These are phyloP conservation scores for Amauroascus verrucosus DNA, from an alignment of 2,329 filamentous ascomycete species.

Conservation along the genomic window DNA sequence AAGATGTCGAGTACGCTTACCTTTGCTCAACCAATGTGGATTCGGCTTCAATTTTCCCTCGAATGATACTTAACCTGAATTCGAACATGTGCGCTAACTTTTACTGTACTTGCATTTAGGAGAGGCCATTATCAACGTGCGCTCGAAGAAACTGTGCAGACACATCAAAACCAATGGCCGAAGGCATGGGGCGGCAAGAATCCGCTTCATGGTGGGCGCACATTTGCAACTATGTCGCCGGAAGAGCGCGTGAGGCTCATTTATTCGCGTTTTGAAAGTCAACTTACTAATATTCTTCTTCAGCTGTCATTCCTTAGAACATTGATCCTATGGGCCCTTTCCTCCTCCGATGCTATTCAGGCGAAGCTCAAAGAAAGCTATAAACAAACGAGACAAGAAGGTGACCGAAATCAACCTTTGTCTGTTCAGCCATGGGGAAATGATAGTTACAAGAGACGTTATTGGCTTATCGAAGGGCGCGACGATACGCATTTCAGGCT, in stretches of 20 bases:
- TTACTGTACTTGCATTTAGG: slow-evolving; percentile 42
- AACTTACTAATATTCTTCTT: slow-evolving; percentile 8
- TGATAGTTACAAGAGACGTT: slow-evolving; percentile 82
- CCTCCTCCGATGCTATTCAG: slow-evolving; percentile 75
- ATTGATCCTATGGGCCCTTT: slow-evolving; percentile 77
- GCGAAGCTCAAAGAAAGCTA: slow-evolving; percentile 75
- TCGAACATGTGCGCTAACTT: slow-evolving; percentile 2
- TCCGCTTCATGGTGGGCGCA: slow-evolving; percentile 67
- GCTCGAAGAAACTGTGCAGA: slow-evolving; percentile 80
- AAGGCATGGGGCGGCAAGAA: slow-evolving; percentile 71
- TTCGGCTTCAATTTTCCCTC: background rate
- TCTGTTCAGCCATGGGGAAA: slow-evolving; percentile 85
- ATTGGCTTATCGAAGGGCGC: slow-evolving; percentile 85
- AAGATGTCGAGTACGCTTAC: slow-evolving; percentile 83
- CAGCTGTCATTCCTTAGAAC: slow-evolving; percentile 75
- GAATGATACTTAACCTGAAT: background rate
- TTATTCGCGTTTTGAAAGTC: background rate
- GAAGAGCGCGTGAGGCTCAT: slow-evolving; percentile 59
- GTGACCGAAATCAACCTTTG: slow-evolving; percentile 70
- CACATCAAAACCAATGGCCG: slow-evolving; percentile 83
- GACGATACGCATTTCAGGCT: slow-evolving; percentile 91
- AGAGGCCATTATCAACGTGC: slow-evolving; percentile 86
- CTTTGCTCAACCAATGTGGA: slow-evolving; percentile 9
- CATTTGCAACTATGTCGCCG: slow-evolving; percentile 72
- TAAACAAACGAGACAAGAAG: slow-evolving; percentile 72